Conservation (phyloP, 2,329 filamentous ascomycete species). For the Graphilbum sp. region DNA sequence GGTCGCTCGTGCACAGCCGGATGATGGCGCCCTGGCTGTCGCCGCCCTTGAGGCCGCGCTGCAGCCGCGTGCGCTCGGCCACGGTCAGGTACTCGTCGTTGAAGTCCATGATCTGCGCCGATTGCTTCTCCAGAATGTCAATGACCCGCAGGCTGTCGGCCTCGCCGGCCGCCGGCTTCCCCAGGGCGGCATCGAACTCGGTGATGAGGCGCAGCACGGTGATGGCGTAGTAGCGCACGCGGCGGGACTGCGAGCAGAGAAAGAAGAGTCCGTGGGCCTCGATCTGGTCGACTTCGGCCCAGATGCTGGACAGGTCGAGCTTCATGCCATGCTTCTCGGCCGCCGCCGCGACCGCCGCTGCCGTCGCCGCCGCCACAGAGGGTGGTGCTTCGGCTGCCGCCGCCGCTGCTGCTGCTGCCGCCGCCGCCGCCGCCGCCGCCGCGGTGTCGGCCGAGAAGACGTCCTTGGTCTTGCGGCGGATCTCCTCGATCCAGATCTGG, state of each 20-base stretch:
- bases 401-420: background rate
- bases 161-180: slow-evolving; percentile 40
- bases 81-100: slow-evolving; percentile 84
- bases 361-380: background rate
- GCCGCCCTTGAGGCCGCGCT: slow-evolving; percentile 74
- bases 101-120: slow-evolving; percentile 74
- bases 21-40: slow-evolving; percentile 75
- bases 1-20: slow-evolving; percentile 87
- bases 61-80: slow-evolving; percentile 79
- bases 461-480: slow-evolving; percentile 69
- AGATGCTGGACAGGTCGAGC: slow-evolving; percentile 72
- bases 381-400: too few species aligned
- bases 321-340: slow-evolving; percentile 59
- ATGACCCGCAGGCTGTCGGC: slow-evolving; percentile 57
- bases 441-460: slow-evolving; percentile 37
- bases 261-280: slow-evolving; percentile 97
- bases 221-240: slow-evolving; percentile 79
- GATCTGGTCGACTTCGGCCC: slow-evolving; percentile 89
- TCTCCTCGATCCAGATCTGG: slow-evolving; percentile 95
- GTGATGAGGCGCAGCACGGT: slow-evolving; percentile 83
- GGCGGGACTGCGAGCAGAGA: slow-evolving; percentile 82
- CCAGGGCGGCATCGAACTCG: slow-evolving; percentile 81
- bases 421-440: background rate
- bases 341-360: slow-evolving; percentile 10
- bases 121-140: slow-evolving; percentile 79